Evolutionary conservation across 495 filamentous ascomycete species (phyloP).

Genomic region (Hypoxylon crocopeplum): DNA sequence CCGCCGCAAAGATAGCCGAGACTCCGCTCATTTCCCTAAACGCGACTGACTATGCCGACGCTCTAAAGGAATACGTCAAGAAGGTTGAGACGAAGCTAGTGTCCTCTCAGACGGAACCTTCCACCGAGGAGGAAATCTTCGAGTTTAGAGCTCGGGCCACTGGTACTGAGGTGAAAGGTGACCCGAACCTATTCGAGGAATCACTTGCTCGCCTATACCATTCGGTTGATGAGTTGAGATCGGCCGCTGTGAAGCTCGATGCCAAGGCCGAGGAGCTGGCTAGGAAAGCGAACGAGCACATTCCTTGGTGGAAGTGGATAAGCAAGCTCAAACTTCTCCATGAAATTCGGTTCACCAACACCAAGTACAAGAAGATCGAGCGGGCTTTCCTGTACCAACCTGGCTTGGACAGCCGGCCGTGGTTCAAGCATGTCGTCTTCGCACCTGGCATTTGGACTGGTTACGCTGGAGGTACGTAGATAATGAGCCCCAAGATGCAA

Average conservation of each 20-base stretch:
- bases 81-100: conserved; percentile 70
- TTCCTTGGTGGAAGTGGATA: conserved; percentile 85
- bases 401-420: conserved; percentile 81
- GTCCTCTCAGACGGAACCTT: conserved; percentile 46
- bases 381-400: conserved; percentile 77
- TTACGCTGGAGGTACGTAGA: conserved; percentile 70
- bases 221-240: conserved; percentile 59
- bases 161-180: conserved; percentile 53
- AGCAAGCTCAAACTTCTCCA: conserved; percentile 67
- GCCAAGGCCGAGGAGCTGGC: conserved; percentile 68
- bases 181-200: conserved; percentile 60
- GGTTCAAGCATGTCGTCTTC: conserved; percentile 95
- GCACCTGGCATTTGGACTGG: conserved; percentile 89
- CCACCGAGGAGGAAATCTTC: conserved; percentile 54
- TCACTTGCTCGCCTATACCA: conserved; percentile 51
- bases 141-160: conserved; percentile 57
- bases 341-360: conserved; percentile 69
- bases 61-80: conserved; percentile 67
- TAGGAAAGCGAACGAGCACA: conserved; percentile 67
- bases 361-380: conserved; percentile 79
- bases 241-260: conserved; percentile 65
- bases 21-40: conserved; percentile 80
- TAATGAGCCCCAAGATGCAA: background rate
- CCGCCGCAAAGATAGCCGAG: conserved; percentile 81
- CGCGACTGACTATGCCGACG: conserved; percentile 73